Evolutionary conservation across 257 asterid species (phyloP).

Genomic region (Solanum stenotomum): DNA sequence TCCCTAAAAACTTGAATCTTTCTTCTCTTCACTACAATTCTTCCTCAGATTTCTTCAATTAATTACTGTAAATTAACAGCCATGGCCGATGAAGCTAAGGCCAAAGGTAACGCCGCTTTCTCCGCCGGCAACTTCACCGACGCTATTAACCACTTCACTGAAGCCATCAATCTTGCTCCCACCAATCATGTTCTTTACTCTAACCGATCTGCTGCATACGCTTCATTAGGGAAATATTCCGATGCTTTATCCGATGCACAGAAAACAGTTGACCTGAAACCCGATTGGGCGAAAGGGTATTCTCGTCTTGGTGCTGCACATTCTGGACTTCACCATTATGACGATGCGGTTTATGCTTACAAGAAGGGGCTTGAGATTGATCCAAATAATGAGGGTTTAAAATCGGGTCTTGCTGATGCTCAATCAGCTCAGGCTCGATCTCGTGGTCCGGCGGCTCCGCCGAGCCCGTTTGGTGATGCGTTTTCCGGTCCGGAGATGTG

Average conservation of each 20-base stretch:
- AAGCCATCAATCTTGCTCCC: slow-evolving; percentile 58
- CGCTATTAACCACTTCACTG: slow-evolving; percentile 69
- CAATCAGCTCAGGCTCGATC: slow-evolving; percentile 42
- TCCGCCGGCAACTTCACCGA: slow-evolving; percentile 59
- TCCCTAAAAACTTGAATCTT: background rate
- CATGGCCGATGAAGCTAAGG: slow-evolving; percentile 96
- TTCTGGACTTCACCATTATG: slow-evolving; percentile 45
- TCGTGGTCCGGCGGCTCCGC: background rate
- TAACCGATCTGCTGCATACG: slow-evolving; percentile 88
- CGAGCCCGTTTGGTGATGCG: slow-evolving; percentile 71
- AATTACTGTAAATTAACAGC: background rate
- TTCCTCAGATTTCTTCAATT: background rate
- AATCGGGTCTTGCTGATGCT: slow-evolving; percentile 78
- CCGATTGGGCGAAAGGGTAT: slow-evolving; percentile 81
- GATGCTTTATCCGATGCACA: slow-evolving; percentile 80
- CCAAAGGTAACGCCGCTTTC: slow-evolving; percentile 89
- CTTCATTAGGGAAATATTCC: slow-evolving; percentile 51
- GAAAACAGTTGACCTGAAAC: slow-evolving; percentile 78
- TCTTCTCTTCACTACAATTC: background rate
- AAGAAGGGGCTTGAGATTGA: slow-evolving; percentile 70
- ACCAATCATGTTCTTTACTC: slow-evolving; percentile 83
- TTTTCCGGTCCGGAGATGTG: slow-evolving; percentile 30
- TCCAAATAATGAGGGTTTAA: slow-evolving; percentile 74
- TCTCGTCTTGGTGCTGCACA: slow-evolving; percentile 93
- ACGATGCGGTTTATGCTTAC: slow-evolving; percentile 63